Evolutionary conservation across 495 filamentous ascomycete genomes (phyloP).

Genomic region (Mytilinidion resinicola): DNA sequence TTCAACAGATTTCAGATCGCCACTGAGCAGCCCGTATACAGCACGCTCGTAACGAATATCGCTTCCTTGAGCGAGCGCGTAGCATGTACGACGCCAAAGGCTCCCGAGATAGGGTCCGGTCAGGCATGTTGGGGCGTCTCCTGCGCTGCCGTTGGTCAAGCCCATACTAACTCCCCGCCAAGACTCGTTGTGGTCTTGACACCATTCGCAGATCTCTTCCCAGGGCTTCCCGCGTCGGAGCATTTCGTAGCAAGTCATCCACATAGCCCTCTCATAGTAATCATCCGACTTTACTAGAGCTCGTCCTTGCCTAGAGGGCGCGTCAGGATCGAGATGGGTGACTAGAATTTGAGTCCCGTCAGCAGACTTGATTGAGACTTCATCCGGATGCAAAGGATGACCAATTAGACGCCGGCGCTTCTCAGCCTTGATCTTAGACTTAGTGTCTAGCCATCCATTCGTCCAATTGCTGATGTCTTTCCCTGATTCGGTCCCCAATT

Average conservation of each 20-base stretch:
- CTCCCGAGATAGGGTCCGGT: conserved; percentile 42
- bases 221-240: conserved; percentile 68
- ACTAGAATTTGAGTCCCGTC: conserved; percentile 60
- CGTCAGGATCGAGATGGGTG: conserved; percentile 93
- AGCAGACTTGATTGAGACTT: conserved; percentile 47
- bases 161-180: conserved; percentile 76
- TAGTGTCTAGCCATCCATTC: conserved; percentile 87
- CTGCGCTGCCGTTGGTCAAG: conserved; percentile 30
- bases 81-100: conserved; percentile 79
- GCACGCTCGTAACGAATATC: conserved; percentile 71
- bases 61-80: conserved; percentile 60
- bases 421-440: conserved; percentile 78
- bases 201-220: conserved; percentile 73
- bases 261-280: conserved; percentile 78
- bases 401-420: conserved; percentile 66
- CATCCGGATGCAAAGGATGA: conserved; percentile 43
- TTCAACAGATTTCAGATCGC: conserved; percentile 69
- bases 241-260: conserved; percentile 86
- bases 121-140: conserved; percentile 17
- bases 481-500: conserved; percentile 57
- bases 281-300: conserved; percentile 71
- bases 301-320: conserved; percentile 66
- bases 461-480: conserved; percentile 62
- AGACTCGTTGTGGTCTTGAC: conserved; percentile 64
- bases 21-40: conserved; percentile 81